Evolutionary conservation across 129 eudicot genomes (phyloP).

Genomic region (Chrysanthemum makinoi): DNA sequence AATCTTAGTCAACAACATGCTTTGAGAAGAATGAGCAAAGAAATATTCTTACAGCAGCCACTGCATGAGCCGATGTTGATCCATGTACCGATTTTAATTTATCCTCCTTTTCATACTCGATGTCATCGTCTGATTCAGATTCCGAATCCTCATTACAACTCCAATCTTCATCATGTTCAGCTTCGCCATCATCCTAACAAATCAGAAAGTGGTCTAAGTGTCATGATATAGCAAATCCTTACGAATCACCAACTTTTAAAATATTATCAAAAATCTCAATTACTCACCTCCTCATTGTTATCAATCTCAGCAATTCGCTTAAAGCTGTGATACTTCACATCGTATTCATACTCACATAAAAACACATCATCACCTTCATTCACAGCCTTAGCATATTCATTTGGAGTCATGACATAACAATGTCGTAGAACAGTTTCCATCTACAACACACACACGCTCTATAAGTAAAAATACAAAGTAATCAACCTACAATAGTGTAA

Average conservation of each 20-base stretch:
- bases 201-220: constrained; percentile 20
- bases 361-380: constrained; percentile 96
- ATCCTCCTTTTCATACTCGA: constrained; percentile 61
- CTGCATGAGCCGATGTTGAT: constrained; percentile 47
- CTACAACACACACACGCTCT: constrained; percentile 34
- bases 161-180: constrained; percentile 73
- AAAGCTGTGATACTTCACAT: constrained; percentile 74
- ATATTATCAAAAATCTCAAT: not conserved
- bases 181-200: constrained; percentile 68
- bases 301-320: constrained; percentile 81
- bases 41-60: constrained; percentile 81
- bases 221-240: not conserved
- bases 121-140: constrained; percentile 62
- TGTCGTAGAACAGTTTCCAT: constrained; percentile 91
- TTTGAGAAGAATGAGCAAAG: not conserved
- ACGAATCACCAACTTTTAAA: not conserved
- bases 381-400: constrained; percentile 64
- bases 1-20: not conserved
- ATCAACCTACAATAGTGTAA: constrained; percentile 12
- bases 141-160: constrained; percentile 48
- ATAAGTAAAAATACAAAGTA: not conserved
- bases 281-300: constrained; percentile 58
- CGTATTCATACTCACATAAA: constrained; percentile 91
- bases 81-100: constrained; percentile 31
- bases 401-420: constrained; percentile 78